Base-by-base conservation (phyloP, 805 yeast genomes). In the Komagataella pastoris region DNA sequence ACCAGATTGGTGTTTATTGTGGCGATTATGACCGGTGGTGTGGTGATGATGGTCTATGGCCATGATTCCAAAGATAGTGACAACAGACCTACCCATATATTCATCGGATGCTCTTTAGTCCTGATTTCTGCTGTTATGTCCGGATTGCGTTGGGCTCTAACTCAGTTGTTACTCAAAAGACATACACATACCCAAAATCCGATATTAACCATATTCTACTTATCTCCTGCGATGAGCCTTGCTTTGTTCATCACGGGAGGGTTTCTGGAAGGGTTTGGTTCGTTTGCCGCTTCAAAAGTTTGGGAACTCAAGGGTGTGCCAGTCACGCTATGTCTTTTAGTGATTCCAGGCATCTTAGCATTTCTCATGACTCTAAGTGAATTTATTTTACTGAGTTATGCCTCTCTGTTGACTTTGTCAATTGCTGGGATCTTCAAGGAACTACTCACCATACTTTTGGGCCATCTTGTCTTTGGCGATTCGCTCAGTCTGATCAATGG, bases 391-490 rank as follows among this genome's bases (percentile, higher is more conserved):
- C 73, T 93, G 50, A 83, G 85, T 52, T 79, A 83, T 47, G 86
- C 97, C 0, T 85, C 88, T 52, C 88, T 93, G 12, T 73, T 90
- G 47, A 90, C 99, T 0, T 68, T 93, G 30, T 83, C 95, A 5
- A 79, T 93, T 47, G 95, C 95, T 0, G 99, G 99, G 1, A 86
- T 93, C 17, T 86, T 91, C 64, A 93, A 93, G 63, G 99, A 93
- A 64, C 72, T 93, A 14, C 70, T 90, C 48, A 93, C 99, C 0
- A 88, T 93, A 44, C 59, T 77, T 36, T 74, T 83, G 1, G 70
- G 82, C 3, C 80, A 91, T 53, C 55, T 88, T 4, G 72, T 90
- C 1, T 87, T 88, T 64, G 83, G 84, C 46, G 99, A 93, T 64
- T 65, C 66, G 44, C 71, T 93, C 50, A 79, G 85, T 6, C 61